Conservation (phyloP, 805 yeast genomes). For the Ogataea paradorogensis region DNA sequence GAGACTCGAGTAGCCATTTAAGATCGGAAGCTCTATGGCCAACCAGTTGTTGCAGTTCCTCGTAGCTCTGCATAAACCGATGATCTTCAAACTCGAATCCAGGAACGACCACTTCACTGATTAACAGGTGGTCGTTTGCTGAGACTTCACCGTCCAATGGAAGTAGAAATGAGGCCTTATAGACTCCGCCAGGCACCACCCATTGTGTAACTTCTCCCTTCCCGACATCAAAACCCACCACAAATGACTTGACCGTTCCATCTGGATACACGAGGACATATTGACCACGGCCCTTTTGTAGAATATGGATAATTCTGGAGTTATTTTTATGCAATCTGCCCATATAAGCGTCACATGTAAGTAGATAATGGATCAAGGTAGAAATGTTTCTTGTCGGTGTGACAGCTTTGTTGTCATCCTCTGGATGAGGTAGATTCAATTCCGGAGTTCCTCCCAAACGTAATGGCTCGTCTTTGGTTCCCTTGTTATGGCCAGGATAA, state of each 20-base stretch:
- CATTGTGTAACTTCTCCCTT: conserved; percentile 54
- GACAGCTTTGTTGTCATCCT: conserved; percentile 17
- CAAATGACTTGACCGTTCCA: conserved; percentile 46
- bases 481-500: conserved; percentile 30
- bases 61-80: conserved; percentile 37
- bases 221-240: conserved; percentile 48
- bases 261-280: conserved; percentile 52
- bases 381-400: conserved; percentile 40
- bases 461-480: conserved; percentile 12
- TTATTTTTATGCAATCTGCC: conserved; percentile 51
- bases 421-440: conserved; percentile 14
- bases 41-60: conserved; percentile 33
- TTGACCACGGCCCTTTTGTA: conserved; percentile 55
- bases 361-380: conserved; percentile 50
- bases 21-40: conserved; percentile 38
- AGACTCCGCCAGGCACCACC: conserved; percentile 63
- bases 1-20: conserved; percentile 36
- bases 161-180: conserved; percentile 51
- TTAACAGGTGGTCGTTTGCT: conserved; percentile 41
- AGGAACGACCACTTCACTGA: conserved; percentile 60
- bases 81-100: conserved; percentile 59
- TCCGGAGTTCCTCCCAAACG: conserved; percentile 14
- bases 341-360: conserved; percentile 48
- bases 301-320: conserved; percentile 53
- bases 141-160: conserved; percentile 32